Evolutionary conservation across 352 stramenopile genomes (phyloP).

Genomic region (Globisporangium mamillatum): DNA sequence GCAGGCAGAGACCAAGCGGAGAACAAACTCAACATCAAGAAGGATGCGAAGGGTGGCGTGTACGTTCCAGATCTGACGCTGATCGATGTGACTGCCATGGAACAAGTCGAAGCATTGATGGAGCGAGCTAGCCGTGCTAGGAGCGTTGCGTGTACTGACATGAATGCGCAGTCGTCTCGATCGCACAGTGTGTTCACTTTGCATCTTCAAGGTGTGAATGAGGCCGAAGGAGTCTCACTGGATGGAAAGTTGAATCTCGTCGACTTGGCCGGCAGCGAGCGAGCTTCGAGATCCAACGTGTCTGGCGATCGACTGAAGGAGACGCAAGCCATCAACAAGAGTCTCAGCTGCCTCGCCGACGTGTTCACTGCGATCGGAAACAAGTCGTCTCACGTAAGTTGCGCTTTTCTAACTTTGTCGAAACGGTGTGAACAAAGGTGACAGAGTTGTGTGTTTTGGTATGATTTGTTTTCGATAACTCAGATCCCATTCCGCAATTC

Average conservation of each 20-base stretch:
- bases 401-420: not conserved
- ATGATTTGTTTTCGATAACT: not conserved
- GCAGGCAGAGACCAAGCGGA: slow-evolving; percentile 46
- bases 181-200: slow-evolving; percentile 84
- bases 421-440: not conserved
- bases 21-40: slow-evolving; percentile 71
- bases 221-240: slow-evolving; percentile 58
- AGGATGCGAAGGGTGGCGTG: slow-evolving; percentile 61
- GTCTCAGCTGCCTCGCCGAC: slow-evolving; percentile 96
- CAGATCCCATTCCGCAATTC: slow-evolving; percentile 97
- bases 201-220: slow-evolving; percentile 80
- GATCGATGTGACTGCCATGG: slow-evolving; percentile 44
- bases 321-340: slow-evolving; percentile 99
- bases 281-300: slow-evolving; percentile 81
- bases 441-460: not conserved
- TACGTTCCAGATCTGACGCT: slow-evolving; percentile 62
- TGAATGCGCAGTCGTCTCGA: slow-evolving; percentile 86
- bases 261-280: slow-evolving; percentile 78
- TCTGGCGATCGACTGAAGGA: slow-evolving; percentile 94
- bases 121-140: slow-evolving; percentile 60
- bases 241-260: slow-evolving; percentile 77
- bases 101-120: slow-evolving; percentile 79
- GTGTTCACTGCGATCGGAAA: slow-evolving; percentile 97
- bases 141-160: slow-evolving; percentile 91
- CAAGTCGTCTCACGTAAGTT: slow-evolving; percentile 91